Percentiles rank a stretch among this genome's conserved stretches.
phyloP scores from a whole-genome alignment of 1,284 basidiomycete species.

The Cryptococcus maquisensis region DNA sequence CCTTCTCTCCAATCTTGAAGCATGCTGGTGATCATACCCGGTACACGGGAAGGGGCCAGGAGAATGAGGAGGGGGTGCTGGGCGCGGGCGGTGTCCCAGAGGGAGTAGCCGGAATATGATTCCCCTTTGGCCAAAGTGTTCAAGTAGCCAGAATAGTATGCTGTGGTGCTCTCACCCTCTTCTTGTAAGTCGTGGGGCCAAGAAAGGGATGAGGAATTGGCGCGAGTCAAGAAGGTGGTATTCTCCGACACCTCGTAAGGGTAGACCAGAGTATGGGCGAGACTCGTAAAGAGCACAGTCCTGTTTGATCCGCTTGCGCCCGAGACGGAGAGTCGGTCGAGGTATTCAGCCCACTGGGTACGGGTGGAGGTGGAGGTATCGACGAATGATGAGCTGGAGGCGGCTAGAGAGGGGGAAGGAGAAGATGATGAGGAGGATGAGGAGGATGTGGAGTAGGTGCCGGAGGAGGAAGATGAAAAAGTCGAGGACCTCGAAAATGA shows the following conservation, averaged over 20 bases:
- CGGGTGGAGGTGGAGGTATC: constrained; percentile 60
- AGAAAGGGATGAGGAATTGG: constrained; percentile 3
- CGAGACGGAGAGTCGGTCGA: constrained; percentile 60
- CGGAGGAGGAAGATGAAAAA: too few relatives aligned
- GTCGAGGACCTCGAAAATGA: too few relatives aligned
- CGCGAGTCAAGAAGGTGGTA: not conserved
- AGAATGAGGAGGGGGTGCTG: constrained; percentile 74
- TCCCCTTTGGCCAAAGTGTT: constrained; percentile 56
- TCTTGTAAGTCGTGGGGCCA: not conserved
- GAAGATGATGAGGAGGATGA: too few relatives aligned
- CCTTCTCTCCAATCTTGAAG: constrained; percentile 69
- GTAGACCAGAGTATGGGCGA: constrained; percentile 55
- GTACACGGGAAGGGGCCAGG: constrained; percentile 67
- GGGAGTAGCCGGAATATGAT: constrained; percentile 77
- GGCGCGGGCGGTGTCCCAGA: constrained; percentile 79
- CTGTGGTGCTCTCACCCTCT: constrained; percentile 31
- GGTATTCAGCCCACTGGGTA: constrained; percentile 66
- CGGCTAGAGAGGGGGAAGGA: too few relatives aligned
- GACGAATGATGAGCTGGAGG: constrained; percentile 51
- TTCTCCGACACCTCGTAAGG: constrained; percentile 72
- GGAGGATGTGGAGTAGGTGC: too few relatives aligned
- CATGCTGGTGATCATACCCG: constrained; percentile 73
- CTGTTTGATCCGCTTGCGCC: constrained; percentile 48
- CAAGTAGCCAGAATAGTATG: constrained; percentile 62
- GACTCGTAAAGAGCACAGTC: constrained; percentile 33